Evolutionary conservation across 2,329 filamentous ascomycete species (phyloP).

Genomic region (Helotiales sp.): DNA sequence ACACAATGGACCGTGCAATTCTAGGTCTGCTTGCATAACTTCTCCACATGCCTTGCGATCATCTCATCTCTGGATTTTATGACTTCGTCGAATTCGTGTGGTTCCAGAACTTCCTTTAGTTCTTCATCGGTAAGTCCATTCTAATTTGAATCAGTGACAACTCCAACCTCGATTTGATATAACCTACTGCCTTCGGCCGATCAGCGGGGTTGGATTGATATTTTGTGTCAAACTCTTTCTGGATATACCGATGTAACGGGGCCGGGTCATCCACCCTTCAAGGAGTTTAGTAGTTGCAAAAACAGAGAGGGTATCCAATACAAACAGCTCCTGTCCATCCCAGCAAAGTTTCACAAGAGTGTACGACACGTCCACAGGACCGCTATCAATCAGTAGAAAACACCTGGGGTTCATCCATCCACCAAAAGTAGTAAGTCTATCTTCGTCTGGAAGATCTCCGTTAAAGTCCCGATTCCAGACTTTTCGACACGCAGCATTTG

Average conservation of each 20-base stretch:
- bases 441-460: constrained; percentile 8
- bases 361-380: constrained; percentile 13
- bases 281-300: constrained; percentile 5
- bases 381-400: constrained; percentile 14
- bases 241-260: constrained; percentile 5
- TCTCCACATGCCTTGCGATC: constrained; percentile 6
- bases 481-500: constrained; percentile 16
- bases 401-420: constrained; percentile 12
- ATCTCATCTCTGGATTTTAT: constrained; percentile 13
- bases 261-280: not conserved
- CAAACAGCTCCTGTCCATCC: constrained; percentile 14
- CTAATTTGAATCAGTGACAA: constrained; percentile 11
- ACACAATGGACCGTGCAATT: too few species aligned
- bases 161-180: not conserved
- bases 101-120: constrained; percentile 6
- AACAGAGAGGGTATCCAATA: constrained; percentile 1
- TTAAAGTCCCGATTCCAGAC: constrained; percentile 17
- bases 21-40: constrained; percentile 7
- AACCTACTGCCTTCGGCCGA: constrained; percentile 11
- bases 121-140: constrained; percentile 15
- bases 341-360: constrained; percentile 8
- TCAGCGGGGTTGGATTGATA: constrained; percentile 19
- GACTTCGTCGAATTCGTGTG: constrained; percentile 6
- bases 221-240: constrained; percentile 9
- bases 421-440: constrained; percentile 14